Conservation (phyloP, 2,329 filamentous ascomycete species). For the Fusarium xylarioides region DNA sequence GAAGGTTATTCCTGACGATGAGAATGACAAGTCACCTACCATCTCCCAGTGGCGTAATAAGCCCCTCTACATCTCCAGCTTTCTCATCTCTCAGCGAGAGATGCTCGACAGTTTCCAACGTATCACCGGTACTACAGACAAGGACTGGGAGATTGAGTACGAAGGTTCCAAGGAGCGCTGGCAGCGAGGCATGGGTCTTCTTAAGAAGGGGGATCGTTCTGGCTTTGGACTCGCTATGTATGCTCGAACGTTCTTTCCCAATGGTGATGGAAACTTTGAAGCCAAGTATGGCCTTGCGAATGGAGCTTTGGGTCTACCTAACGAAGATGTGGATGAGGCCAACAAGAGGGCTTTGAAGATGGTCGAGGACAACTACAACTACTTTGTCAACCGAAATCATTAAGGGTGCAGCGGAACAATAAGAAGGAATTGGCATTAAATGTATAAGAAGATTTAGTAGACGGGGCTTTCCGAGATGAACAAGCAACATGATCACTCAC, state of each 20-base stretch:
- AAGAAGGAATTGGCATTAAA: not conserved
- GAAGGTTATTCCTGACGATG: conserved; percentile 54
- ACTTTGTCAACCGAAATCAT: conserved; percentile 23
- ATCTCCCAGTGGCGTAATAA: conserved; percentile 53
- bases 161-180: conserved; percentile 59
- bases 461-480: not conserved
- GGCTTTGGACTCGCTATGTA: conserved; percentile 65
- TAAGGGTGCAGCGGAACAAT: not conserved
- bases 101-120: conserved; percentile 70
- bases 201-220: conserved; percentile 51
- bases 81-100: conserved; percentile 67
- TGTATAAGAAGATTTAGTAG: accelerated
- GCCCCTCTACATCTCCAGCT: conserved; percentile 62
- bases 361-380: conserved; percentile 38
- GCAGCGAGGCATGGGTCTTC: conserved; percentile 53
- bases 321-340: conserved; percentile 66
- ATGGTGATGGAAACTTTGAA: conserved; percentile 53
- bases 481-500: accelerated
- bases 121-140: conserved; percentile 64
- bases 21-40: conserved; percentile 45
- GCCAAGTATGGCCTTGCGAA: conserved; percentile 55
- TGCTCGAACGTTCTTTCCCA: conserved; percentile 61
- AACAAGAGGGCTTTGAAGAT: conserved; percentile 60
- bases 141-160: conserved; percentile 59
- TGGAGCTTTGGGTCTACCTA: conserved; percentile 62